These are phyloP conservation scores for Trichocladium antarcticum DNA, from an alignment of 495 filamentous ascomycete genomes.

Conservation along the genomic window DNA sequence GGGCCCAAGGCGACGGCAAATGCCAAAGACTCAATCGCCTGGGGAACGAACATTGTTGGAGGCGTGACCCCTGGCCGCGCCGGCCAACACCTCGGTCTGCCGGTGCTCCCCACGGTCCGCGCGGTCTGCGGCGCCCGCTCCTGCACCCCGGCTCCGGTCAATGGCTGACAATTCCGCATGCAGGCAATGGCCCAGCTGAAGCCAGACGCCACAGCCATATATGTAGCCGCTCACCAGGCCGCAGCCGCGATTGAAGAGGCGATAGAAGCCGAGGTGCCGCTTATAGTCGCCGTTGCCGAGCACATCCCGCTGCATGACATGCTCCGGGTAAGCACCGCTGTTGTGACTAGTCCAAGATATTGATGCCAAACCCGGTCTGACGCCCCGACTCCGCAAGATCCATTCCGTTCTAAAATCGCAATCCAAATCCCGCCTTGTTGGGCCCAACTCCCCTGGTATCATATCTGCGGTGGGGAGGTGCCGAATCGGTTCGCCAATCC, in stretches of 20 bases:
- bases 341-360: background rate
- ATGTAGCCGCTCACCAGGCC: slow-evolving; percentile 71
- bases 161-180: background rate
- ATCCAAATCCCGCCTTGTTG: slow-evolving; percentile 68
- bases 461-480: slow-evolving; percentile 74
- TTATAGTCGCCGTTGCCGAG: slow-evolving; percentile 83
- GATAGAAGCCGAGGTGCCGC: slow-evolving; percentile 75
- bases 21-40: slow-evolving; percentile 69
- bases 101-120: slow-evolving; percentile 62
- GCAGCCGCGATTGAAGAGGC: slow-evolving; percentile 74
- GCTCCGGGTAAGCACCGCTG: slow-evolving; percentile 46
- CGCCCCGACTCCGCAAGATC: slow-evolving; percentile 34
- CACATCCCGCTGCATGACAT: slow-evolving; percentile 86
- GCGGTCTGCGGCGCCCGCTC: slow-evolving; percentile 9
- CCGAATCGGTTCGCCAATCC: slow-evolving; percentile 46
- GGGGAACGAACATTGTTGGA: slow-evolving; percentile 80
- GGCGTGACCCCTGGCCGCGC: slow-evolving; percentile 70
- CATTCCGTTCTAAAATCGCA: slow-evolving; percentile 71
- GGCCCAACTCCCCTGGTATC: slow-evolving; percentile 80
- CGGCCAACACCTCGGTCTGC: slow-evolving; percentile 70
- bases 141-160: background rate
- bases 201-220: slow-evolving; percentile 78
- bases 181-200: slow-evolving; percentile 65
- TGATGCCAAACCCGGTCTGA: slow-evolving; percentile 4
- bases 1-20: slow-evolving; percentile 57